A percentile compares a stretch with the other conserved stretches of the same genome.
Conservation (phyloP, 2,329 filamentous ascomycete species). For the Monilinia polystroma region DNA sequence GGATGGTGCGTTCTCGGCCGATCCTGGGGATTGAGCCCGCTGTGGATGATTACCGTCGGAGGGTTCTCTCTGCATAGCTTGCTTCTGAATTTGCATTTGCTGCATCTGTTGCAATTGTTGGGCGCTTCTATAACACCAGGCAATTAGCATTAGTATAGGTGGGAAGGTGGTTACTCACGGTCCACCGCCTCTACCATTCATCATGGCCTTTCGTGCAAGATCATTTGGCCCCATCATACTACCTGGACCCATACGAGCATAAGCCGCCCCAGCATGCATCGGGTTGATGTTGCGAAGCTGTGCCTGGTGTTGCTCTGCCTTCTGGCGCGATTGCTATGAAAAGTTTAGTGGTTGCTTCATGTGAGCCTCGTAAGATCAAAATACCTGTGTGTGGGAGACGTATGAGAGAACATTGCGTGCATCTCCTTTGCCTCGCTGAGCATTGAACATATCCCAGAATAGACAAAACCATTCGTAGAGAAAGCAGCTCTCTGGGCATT, state of each 20-base stretch:
- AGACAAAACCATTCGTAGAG: constrained; percentile 97
- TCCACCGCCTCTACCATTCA: constrained; percentile 64
- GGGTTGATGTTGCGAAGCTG: constrained; percentile 67
- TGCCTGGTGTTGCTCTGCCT: constrained; percentile 74
- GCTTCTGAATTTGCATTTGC: constrained; percentile 69
- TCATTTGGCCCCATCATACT: constrained; percentile 54
- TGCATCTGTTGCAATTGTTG: constrained; percentile 69
- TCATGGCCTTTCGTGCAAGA: constrained; percentile 72
- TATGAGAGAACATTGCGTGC: constrained; percentile 71
- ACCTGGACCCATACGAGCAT: constrained; percentile 59
- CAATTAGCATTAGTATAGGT: neutral
- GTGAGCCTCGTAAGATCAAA: constrained; percentile 34
- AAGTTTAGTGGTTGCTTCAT: constrained; percentile 32
- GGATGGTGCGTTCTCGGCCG: constrained; percentile 84
- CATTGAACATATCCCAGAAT: constrained; percentile 94
- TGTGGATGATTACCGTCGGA: constrained; percentile 71
- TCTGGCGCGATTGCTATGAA: constrained; percentile 66
- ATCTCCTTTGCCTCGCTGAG: constrained; percentile 67
- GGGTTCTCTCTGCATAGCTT: constrained; percentile 83
- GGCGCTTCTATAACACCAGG: constrained; percentile 23
- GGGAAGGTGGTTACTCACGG: constrained; percentile 52
- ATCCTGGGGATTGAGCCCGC: constrained; percentile 77
- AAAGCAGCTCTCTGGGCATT: constrained; percentile 72
- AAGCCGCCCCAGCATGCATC: constrained; percentile 58
- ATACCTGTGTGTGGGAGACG: constrained; percentile 79